Conservation (phyloP, 169 alveolate species). For the Cryptosporidium bovis region DNA sequence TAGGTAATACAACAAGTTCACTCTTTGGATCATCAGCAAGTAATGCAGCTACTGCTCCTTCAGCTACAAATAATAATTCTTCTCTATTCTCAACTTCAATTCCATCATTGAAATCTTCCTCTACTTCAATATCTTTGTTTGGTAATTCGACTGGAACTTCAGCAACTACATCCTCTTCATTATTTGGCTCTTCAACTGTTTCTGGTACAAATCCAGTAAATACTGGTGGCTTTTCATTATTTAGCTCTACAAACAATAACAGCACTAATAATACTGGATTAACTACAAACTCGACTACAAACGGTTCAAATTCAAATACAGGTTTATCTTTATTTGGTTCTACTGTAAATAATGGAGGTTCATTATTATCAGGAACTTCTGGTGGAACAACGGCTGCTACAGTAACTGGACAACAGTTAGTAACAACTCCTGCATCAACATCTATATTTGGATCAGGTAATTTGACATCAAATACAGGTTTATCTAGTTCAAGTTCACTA, state of each 20-base stretch:
- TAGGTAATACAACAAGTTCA: not conserved
- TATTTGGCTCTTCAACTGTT: conserved; percentile 21
- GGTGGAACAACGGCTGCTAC: not conserved
- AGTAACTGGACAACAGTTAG: not conserved
- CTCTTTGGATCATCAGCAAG: not conserved
- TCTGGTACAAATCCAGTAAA: not conserved
- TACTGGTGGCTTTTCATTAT: conserved; percentile 9
- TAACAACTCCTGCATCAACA: not conserved
- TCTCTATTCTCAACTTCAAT: conserved; percentile 1
- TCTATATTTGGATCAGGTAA: not conserved
- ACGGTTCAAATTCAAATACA: not conserved
- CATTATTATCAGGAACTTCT: not conserved
- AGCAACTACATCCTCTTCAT: not conserved
- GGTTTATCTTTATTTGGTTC: conserved; percentile 26
- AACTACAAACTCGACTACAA: not conserved
- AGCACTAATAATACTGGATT: not conserved
- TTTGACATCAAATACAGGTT: not conserved
- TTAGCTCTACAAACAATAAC: not conserved
- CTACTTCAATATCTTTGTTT: not conserved
- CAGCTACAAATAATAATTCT: not conserved
- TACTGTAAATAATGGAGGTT: not conserved
- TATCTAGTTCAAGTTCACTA: not conserved
- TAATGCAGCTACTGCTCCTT: not conserved
- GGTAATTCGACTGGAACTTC: not conserved
- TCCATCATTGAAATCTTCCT: conserved; percentile 8